Evolutionary conservation across 2,329 filamentous ascomycete genomes (phyloP).

Genomic region (Verticillium dahliae): DNA sequence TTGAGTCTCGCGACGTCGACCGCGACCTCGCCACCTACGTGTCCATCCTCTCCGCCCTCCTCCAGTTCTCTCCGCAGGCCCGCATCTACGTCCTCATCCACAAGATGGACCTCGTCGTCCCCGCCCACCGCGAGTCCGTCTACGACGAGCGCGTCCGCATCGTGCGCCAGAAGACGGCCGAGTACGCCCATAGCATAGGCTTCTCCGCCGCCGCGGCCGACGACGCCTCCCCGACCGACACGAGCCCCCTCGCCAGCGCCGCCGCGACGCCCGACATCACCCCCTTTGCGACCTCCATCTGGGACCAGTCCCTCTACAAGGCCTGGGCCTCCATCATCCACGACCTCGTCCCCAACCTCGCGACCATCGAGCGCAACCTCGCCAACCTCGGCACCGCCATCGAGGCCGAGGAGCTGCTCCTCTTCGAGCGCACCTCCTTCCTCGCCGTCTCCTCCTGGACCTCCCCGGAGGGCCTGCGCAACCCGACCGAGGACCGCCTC

Average conservation of each 20-base stretch:
- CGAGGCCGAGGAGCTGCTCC: slow-evolving; percentile 84
- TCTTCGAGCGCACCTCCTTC: slow-evolving; percentile 95
- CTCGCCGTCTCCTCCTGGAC: slow-evolving; percentile 92
- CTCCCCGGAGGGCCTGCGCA: slow-evolving; percentile 64
- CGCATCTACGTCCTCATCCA: slow-evolving; percentile 94
- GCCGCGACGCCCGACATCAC: slow-evolving; percentile 49
- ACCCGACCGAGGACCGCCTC: slow-evolving; percentile 87
- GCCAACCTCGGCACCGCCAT: slow-evolving; percentile 76
- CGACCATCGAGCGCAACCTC: slow-evolving; percentile 81
- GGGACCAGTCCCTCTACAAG: slow-evolving; percentile 97
- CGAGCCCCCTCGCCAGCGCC: slow-evolving; percentile 9
- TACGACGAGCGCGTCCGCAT: slow-evolving; percentile 78
- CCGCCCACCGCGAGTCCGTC: slow-evolving; percentile 68
- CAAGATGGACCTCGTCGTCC: slow-evolving; percentile 96
- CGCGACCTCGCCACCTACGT: slow-evolving; percentile 89
- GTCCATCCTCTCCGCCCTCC: slow-evolving; percentile 80
- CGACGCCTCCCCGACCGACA: slow-evolving; percentile 20
- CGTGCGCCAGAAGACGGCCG: slow-evolving; percentile 66
- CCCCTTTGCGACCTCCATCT: slow-evolving; percentile 93
- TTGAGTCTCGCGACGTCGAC: slow-evolving; percentile 90
- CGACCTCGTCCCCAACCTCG: slow-evolving; percentile 90
- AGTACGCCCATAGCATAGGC: slow-evolving; percentile 38
- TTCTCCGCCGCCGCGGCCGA: slow-evolving; percentile 16
- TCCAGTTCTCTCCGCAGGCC: slow-evolving; percentile 74
- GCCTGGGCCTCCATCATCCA: slow-evolving; percentile 98